These are phyloP conservation scores for Metrosideros polymorpha DNA, from an alignment of 441 rosid genomes.

Conservation along the genomic window DNA sequence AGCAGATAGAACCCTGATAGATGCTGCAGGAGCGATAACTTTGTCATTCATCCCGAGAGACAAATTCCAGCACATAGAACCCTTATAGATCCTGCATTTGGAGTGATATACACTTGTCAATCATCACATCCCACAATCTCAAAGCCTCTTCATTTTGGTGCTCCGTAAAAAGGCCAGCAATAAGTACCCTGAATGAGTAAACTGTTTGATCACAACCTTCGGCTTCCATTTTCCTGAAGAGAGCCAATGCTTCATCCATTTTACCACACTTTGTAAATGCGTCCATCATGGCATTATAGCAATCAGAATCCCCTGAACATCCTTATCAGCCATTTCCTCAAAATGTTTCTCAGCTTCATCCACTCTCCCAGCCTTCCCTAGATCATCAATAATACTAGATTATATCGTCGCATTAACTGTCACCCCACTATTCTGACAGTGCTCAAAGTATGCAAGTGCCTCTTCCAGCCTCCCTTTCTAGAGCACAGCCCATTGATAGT, in stretches of 20 bases:
- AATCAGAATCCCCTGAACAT: slow-evolving; percentile 63
- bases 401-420: slow-evolving; percentile 63
- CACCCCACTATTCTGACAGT: slow-evolving; percentile 39
- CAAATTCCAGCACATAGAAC: slow-evolving; percentile 70
- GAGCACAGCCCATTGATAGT: slow-evolving; percentile 56
- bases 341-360: slow-evolving; percentile 73
- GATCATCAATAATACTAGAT: slow-evolving; percentile 74
- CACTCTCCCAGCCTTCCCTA: slow-evolving; percentile 79
- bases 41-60: too few relatives aligned
- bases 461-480: slow-evolving; percentile 68
- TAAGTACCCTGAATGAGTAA: slow-evolving; percentile 75
- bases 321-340: slow-evolving; percentile 59
- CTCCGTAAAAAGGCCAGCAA: slow-evolving; percentile 51
- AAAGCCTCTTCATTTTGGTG: slow-evolving; percentile 74
- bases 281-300: slow-evolving; percentile 79
- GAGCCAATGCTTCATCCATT: slow-evolving; percentile 47
- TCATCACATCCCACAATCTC: slow-evolving; percentile 73
- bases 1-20: slow-evolving; percentile 61
- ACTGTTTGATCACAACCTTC: slow-evolving; percentile 85
- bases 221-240: slow-evolving; percentile 67
- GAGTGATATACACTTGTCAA: slow-evolving; percentile 80
- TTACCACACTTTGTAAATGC: slow-evolving; percentile 55
- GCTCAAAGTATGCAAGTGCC: slow-evolving; percentile 45
- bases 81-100: slow-evolving; percentile 73
- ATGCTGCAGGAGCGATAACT: too few relatives aligned